Conservation (phyloP, 306 rosid genomes). For the Ziziphus jujuba region DNA sequence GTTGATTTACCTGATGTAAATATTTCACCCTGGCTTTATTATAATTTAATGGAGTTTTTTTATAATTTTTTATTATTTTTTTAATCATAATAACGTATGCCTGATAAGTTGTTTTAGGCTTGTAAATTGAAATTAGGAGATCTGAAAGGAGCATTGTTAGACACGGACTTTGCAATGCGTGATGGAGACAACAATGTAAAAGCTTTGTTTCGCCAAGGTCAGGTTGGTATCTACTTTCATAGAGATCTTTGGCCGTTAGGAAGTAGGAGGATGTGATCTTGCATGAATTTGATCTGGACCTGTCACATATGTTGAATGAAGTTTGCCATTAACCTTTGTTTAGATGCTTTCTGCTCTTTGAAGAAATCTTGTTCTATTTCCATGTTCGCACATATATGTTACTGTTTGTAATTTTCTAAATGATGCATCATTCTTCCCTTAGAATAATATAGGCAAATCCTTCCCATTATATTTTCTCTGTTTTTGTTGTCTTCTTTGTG, state of each 20-base stretch:
- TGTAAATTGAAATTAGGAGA: constrained; percentile 89
- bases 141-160: constrained; percentile 85
- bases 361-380: neutral
- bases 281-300: neutral
- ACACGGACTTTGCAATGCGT: constrained; percentile 90
- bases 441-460: too few species aligned
- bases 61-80: too few species aligned
- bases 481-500: too few species aligned
- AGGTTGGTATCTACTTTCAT: constrained; percentile 57
- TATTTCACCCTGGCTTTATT: neutral
- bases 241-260: constrained; percentile 1
- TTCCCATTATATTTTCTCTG: too few species aligned
- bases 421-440: neutral
- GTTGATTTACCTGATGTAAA: neutral
- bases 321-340: neutral
- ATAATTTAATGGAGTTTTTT: neutral
- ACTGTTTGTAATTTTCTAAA: neutral
- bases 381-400: neutral
- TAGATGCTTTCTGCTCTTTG: neutral
- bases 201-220: constrained; percentile 96
- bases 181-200: constrained; percentile 88
- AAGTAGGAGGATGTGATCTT: neutral
- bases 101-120: constrained; percentile 50
- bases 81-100: neutral
- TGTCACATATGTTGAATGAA: neutral